These are phyloP conservation scores for Apocynum venetum DNA, from an alignment of 257 asterid species.

Conservation along the genomic window DNA sequence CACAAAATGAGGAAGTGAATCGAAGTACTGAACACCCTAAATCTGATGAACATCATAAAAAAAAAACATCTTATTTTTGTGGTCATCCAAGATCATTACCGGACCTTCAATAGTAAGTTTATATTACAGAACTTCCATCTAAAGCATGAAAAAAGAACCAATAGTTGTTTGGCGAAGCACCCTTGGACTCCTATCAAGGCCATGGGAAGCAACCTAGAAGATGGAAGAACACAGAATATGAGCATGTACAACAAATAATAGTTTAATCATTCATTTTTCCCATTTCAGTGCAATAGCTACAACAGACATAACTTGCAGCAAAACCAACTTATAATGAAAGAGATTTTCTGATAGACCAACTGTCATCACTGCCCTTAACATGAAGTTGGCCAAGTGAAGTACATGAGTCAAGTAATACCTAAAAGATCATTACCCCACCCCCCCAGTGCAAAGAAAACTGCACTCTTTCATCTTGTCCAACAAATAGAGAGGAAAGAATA, in stretches of 20 bases:
- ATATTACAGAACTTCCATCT: conserved; percentile 35
- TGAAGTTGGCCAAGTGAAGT: neutral
- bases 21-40: neutral
- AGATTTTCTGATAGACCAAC: neutral
- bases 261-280: neutral
- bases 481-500: neutral
- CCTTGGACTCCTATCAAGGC: conserved; percentile 90
- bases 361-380: neutral
- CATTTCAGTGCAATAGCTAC: neutral
- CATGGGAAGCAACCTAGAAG: conserved; percentile 91
- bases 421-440: neutral
- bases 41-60: neutral
- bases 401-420: neutral
- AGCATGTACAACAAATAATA: conserved; percentile 6
- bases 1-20: conserved; percentile 1
- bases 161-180: conserved; percentile 88
- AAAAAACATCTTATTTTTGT: neutral
- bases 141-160: conserved; percentile 72
- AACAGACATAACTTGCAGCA: neutral
- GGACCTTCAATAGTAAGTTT: conserved; percentile 32
- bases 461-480: neutral
- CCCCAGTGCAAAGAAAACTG: neutral
- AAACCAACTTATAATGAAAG: neutral
- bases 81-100: conserved; percentile 21
- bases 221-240: conserved; percentile 22